Evolutionary conservation across 129 eudicot species (phyloP).

Genomic region (Centrapalus pauciflorus): DNA sequence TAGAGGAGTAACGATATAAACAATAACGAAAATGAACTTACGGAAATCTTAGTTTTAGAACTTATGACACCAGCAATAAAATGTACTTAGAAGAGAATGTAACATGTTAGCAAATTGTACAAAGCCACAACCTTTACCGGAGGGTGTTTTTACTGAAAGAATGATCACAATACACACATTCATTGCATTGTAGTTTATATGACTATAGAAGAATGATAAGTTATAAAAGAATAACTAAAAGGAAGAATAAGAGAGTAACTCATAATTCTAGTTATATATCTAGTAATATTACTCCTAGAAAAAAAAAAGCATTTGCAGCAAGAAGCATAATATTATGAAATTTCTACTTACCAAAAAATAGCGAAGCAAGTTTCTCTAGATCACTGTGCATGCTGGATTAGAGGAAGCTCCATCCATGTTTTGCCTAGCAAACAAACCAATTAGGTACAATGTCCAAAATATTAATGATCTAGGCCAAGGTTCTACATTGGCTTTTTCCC

Average conservation of each 20-base stretch:
- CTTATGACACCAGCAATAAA: neutral
- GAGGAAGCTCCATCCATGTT: conserved; percentile 92
- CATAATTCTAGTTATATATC: too few species aligned
- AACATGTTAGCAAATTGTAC: conserved; percentile 76
- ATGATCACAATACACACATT: conserved; percentile 1
- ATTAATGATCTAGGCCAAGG: neutral
- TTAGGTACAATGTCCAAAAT: conserved; percentile 6
- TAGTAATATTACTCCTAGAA: too few species aligned
- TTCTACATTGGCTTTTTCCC: conserved; percentile 1
- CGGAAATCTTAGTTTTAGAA: too few species aligned
- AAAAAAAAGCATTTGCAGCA: neutral
- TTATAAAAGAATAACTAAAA: neutral
- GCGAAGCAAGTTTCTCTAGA: conserved; percentile 47
- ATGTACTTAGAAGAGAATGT: neutral
- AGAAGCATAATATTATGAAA: conserved; percentile 2
- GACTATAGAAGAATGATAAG: neutral
- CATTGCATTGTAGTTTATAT: neutral
- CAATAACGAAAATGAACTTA: too few species aligned
- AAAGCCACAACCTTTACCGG: conserved; percentile 72
- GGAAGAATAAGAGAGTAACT: neutral
- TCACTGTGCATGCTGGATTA: conserved; percentile 66
- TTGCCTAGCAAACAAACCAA: conserved; percentile 41
- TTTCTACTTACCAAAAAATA: conserved; percentile 46
- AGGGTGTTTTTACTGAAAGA: conserved; percentile 63
- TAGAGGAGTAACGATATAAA: neutral